Base-by-base conservation (phyloP, 352 stramenopile genomes). In the Chrysophaeum taylorii region DNA sequence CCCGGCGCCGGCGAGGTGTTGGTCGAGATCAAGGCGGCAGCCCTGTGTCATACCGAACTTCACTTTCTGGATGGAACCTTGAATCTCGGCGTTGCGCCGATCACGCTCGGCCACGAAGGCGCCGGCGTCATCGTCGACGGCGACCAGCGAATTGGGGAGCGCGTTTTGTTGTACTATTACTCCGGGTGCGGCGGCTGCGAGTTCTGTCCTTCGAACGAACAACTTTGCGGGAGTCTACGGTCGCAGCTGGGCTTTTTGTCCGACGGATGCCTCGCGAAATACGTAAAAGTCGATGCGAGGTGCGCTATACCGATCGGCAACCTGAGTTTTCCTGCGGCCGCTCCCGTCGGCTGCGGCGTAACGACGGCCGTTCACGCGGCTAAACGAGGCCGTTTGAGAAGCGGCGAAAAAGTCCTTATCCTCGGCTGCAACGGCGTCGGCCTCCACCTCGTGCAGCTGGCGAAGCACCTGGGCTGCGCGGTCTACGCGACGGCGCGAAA, bases 341-440 rank as follows among this genome's bases (percentile, higher is more conserved):
- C 62, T n/a, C 62, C 36, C 62, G 29, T 63, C 21, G 36, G 45
- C n/a, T 66, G 45, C n/a, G 36, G 39, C 64, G 61, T 72, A 12
- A 71, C 57, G 16, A 74, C 70, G 25, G 70, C 70, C 16, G 70
- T 74, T 1, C 70, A 74, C 36, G 38, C 70, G 18, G 66, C 62
- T 27, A 74, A 74, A 63, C 15, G 71, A 23, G 70, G 39, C 29
- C 52, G 42, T 25, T 36, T 73, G 0, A 63, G 23, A 21, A 14
- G 36, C 31, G 53, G 53, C 31, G 39, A 71, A 23, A 21, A 23
- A 25, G 62, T 53, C 16, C 9, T 68, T 16, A 31, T 68, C 36
- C 54, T 60, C 37, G 62, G 62, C 36, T 41, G 29, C 29, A 68
- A 68, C 37, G 62, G 62, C 29, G 62, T 68, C 25, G 62, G 62